Evolutionary conservation across 2,329 filamentous ascomycete genomes (phyloP).

Genomic region (Thermoascus crustaceus): DNA sequence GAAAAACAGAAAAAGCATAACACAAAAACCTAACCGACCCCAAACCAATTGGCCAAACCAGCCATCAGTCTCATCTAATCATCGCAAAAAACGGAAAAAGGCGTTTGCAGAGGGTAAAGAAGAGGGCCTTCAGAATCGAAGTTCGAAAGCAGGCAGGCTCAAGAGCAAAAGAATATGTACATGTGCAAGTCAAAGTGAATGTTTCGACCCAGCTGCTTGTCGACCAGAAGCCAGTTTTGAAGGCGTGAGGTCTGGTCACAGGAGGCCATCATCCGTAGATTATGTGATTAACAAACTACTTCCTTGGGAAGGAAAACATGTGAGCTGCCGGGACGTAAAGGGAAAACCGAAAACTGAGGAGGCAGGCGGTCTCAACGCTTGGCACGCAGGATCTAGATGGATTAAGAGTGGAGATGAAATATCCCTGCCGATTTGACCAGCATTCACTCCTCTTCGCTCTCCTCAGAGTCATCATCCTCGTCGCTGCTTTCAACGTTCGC

Average conservation of each 20-base stretch:
- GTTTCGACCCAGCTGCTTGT: no score
- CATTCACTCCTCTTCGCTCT: slow-evolving; percentile 42
- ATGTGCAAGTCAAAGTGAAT: background rate
- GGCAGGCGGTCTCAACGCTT: no score
- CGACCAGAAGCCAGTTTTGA: no score
- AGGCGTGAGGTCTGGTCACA: no score
- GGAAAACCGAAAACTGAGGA: no score
- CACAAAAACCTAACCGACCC: slow-evolving; percentile 2
- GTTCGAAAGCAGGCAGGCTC: slow-evolving; percentile 1
- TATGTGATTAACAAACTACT: background rate
- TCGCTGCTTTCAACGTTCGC: slow-evolving; percentile 38
- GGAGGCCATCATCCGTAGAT: no score
- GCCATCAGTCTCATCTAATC: slow-evolving; percentile 11
- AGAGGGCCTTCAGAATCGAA: slow-evolving; percentile 5
- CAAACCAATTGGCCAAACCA: slow-evolving; percentile 6
- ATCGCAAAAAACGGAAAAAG: slow-evolving; percentile 6
- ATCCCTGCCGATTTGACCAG: background rate
- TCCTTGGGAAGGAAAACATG: no score
- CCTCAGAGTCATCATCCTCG: slow-evolving; percentile 41
- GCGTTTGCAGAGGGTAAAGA: slow-evolving; percentile 10
- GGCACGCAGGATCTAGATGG: no score
- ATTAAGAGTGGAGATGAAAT: background rate
- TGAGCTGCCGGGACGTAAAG: no score
- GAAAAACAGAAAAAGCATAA: slow-evolving; percentile 4
- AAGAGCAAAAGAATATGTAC: background rate